Conservation (phyloP, 352 stramenopile species). For the Pythium scleroteichum region DNA sequence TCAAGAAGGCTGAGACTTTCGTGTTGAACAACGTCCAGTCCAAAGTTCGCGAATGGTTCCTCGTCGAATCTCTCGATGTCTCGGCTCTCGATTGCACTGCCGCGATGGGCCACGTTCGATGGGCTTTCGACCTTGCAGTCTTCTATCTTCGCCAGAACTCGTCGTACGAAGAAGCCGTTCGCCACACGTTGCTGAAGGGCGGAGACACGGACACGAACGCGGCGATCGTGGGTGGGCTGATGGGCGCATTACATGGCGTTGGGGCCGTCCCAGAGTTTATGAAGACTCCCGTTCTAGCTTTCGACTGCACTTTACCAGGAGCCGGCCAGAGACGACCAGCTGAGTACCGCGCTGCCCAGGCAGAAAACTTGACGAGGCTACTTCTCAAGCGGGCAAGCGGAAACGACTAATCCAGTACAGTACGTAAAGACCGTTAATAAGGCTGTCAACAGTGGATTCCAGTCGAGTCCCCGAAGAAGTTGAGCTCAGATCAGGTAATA, state of each 20-base stretch:
- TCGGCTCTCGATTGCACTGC: conserved; percentile 33
- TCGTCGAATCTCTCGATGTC: conserved; percentile 46
- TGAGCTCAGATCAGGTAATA: too few species aligned
- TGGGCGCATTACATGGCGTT: conserved; percentile 51
- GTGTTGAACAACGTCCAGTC: conserved; percentile 30
- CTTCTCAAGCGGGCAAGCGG: conserved; percentile 19
- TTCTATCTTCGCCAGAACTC: conserved; percentile 43
- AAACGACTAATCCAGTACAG: too few species aligned
- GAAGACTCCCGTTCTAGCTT: conserved; percentile 39
- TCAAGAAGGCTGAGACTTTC: conserved; percentile 38
- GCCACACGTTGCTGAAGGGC: conserved; percentile 49
- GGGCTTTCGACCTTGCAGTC: conserved; percentile 49
- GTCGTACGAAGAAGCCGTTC: conserved; percentile 46
- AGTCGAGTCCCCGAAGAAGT: too few species aligned
- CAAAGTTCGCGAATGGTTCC: conserved; percentile 42
- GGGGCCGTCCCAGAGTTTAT: conserved; percentile 42
- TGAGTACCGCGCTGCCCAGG: conserved; percentile 32
- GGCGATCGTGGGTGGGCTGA: conserved; percentile 50
- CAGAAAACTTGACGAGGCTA: conserved; percentile 27
- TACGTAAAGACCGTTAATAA: too few species aligned
- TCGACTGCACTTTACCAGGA: conserved; percentile 31
- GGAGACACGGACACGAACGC: conserved; percentile 66
- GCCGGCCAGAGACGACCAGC: conserved; percentile 28
- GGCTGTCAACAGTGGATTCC: too few species aligned
- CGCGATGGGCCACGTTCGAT: conserved; percentile 46